Evolutionary conservation across 2,329 filamentous ascomycete genomes (phyloP).

Genomic region (Zelopaecilomyces penicillatus): DNA sequence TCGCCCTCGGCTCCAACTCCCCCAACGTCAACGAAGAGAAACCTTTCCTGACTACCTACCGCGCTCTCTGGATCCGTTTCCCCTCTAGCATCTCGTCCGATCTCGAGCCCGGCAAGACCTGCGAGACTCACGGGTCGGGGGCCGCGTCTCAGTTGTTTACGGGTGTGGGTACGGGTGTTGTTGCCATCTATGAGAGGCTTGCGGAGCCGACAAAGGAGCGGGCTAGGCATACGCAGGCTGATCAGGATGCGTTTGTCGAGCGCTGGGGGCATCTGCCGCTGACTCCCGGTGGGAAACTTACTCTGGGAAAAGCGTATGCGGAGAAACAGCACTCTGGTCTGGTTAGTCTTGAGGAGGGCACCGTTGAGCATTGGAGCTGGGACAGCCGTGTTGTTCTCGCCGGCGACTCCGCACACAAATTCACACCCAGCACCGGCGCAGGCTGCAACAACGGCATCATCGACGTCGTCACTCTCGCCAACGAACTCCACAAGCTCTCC

Average conservation of each 20-base stretch:
- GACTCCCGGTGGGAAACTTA: conserved; percentile 15
- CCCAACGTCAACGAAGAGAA: conserved; percentile 11
- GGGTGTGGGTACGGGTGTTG: no score
- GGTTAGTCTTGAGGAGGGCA: conserved; percentile 29
- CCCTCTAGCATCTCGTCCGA: not conserved
- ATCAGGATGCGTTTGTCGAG: conserved; percentile 16
- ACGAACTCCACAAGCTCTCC: conserved; percentile 14
- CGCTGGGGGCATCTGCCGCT: conserved; percentile 11
- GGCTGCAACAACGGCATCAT: conserved; percentile 29
- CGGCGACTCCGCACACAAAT: conserved; percentile 30
- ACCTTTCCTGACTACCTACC: conserved; percentile 24
- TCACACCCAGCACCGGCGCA: conserved; percentile 26
- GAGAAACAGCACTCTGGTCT: conserved; percentile 18
- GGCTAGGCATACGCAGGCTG: conserved; percentile 16
- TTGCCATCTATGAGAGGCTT: conserved; percentile 22
- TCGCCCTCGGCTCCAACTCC: conserved; percentile 15
- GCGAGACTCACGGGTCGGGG: conserved; percentile 19
- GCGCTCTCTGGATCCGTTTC: conserved; percentile 26
- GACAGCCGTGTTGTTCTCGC: conserved; percentile 24
- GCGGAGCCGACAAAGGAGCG: conserved; percentile 16
- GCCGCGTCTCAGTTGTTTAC: no score
- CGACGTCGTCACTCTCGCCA: conserved; percentile 22
- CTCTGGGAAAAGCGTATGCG: conserved; percentile 22
- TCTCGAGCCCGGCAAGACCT: conserved; percentile 14
- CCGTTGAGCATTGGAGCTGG: conserved; percentile 27